Base-by-base conservation (phyloP, 2,329 filamentous ascomycete species). In the Bipolaris gigantea region DNA sequence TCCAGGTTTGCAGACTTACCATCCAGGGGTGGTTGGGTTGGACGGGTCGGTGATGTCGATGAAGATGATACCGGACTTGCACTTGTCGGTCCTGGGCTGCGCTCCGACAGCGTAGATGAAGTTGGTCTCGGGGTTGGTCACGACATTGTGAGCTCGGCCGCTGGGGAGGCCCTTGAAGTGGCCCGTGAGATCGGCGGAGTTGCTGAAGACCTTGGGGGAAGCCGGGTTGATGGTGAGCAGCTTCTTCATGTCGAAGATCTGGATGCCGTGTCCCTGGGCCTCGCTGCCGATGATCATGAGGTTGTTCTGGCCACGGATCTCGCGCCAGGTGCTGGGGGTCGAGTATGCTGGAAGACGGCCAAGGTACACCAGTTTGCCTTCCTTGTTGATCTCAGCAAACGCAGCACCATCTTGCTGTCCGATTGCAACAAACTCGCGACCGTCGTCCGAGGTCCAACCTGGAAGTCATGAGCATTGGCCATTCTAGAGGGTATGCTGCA, bases 171-270 rank as follows among this genome's bases (percentile, higher is more conserved):
- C 67, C 30, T 67, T 62, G 64, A 60, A 75, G 44, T 73, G 66
- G 8, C 73, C 73, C 21, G 61, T 61, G 10, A 75, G 63, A 44
- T 74, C 73, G 16, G 61, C 66, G 0, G 54, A 42, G 43, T 73
- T 74, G 55, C 57, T 65, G 56, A 74, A 75, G 5, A 64, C 71
- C 15, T 72, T 66, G 8, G 73, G 73, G 9, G 59, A 67, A 10
- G 70, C 67, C 23, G 71, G 70, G 46, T 73, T 68, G 35, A 75
- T 49, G 16, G 53, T 61, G 18, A 75, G 62, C 13, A 75, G 62
- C 62, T 73, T 85, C 62, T 76, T 79, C 81, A 85, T 79, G 70
- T 87, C 84, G 63, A 87, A 87, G 70, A 86, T 79, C 70, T 86
- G 84, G 42, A 87, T 79, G 32, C 81, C 81, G 69, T 86, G 84